These are phyloP conservation scores for Candida fluviatilis DNA, from an alignment of 805 yeast genomes.

Conservation along the genomic window DNA sequence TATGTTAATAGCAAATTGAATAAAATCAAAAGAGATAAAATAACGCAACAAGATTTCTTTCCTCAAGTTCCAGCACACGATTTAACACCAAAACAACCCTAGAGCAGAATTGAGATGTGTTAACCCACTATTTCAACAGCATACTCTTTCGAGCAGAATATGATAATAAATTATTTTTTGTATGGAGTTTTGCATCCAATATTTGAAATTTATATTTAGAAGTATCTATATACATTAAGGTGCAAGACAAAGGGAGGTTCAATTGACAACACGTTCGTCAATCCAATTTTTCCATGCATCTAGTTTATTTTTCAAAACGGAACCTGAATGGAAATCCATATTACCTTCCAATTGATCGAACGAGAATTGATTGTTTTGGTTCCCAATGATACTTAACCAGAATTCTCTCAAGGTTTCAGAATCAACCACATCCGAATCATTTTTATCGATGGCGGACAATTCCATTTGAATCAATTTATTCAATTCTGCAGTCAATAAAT, in stretches of 20 bases:
- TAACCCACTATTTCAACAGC: too few species aligned
- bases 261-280: slow-evolving; percentile 64
- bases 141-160: too few species aligned
- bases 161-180: too few species aligned
- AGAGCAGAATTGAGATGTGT: too few species aligned
- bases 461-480: slow-evolving; percentile 47
- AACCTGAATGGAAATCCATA: slow-evolving; percentile 69
- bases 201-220: too few species aligned
- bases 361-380: slow-evolving; percentile 41
- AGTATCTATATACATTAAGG: too few species aligned
- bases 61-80: slow-evolving; percentile 28
- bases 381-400: slow-evolving; percentile 38
- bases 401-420: slow-evolving; percentile 44
- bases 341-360: slow-evolving; percentile 72
- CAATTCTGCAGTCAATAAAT: slow-evolving; percentile 61
- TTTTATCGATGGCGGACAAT: slow-evolving; percentile 32
- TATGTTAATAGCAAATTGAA: slow-evolving; percentile 29
- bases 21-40: slow-evolving; percentile 24
- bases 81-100: too few species aligned
- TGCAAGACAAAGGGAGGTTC: too few species aligned
- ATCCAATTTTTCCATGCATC: slow-evolving; percentile 75
- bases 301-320: slow-evolving; percentile 54
- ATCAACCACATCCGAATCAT: slow-evolving; percentile 34
- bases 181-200: too few species aligned
- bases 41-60: slow-evolving; percentile 34